Percentiles rank a stretch among this genome's conserved stretches.
Conservation (phyloP, 257 asterid genomes). For the Gentiana straminea region DNA sequence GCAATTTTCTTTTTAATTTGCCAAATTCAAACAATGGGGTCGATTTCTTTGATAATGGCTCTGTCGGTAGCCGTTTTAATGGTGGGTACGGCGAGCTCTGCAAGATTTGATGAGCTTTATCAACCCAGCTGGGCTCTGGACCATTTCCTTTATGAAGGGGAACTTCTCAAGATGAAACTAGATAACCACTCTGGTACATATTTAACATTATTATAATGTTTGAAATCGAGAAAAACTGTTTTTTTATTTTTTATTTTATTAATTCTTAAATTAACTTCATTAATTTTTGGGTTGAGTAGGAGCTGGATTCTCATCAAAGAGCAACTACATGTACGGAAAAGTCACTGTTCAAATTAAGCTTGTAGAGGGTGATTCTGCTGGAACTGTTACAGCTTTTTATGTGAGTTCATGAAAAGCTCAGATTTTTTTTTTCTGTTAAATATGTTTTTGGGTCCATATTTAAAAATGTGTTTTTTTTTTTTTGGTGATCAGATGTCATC, state of each 20-base stretch:
- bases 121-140: slow-evolving; percentile 59
- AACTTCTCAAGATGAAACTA: slow-evolving; percentile 48
- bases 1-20: no score
- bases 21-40: no score
- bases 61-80: background rate
- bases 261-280: no score
- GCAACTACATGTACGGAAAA: slow-evolving; percentile 80
- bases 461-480: no score
- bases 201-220: no score
- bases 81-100: slow-evolving; percentile 22
- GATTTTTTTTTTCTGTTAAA: no score
- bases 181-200: slow-evolving; percentile 46
- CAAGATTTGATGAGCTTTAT: slow-evolving; percentile 43
- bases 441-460: no score
- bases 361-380: slow-evolving; percentile 90
- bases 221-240: no score
- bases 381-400: slow-evolving; percentile 90
- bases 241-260: no score
- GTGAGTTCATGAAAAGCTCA: slow-evolving; percentile 19
- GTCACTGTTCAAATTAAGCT: slow-evolving; percentile 82
- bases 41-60: no score
- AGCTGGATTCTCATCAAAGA: slow-evolving; percentile 85
- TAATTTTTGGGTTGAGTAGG: slow-evolving; percentile 21
- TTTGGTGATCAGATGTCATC: slow-evolving; percentile 65
- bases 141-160: slow-evolving; percentile 45